Evolutionary conservation across 768 basidiomycete species (phyloP).

Genomic region (Naganishia onofrii): DNA sequence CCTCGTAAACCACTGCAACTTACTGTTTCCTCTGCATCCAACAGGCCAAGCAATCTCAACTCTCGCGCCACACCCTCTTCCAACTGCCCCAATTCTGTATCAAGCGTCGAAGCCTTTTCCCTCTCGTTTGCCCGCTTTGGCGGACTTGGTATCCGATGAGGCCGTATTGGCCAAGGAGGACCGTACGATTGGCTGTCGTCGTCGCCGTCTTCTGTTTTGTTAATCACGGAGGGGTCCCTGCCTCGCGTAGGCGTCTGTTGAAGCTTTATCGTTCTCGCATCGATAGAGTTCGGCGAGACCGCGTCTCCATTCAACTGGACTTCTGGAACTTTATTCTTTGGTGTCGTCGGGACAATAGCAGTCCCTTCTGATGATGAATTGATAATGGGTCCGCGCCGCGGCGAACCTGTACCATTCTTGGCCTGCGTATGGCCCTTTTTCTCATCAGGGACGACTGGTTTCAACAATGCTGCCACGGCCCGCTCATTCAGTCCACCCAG

Average conservation of each 20-base stretch:
- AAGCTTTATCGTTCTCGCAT: neutral
- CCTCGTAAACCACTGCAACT: neutral
- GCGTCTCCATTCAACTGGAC: constrained; percentile 5
- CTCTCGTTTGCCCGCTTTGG: constrained; percentile 12
- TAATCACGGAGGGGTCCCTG: neutral
- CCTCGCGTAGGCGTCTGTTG: constrained; percentile 5
- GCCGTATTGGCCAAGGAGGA: constrained; percentile 29
- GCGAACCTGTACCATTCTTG: constrained; percentile 2
- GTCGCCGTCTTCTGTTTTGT: neutral
- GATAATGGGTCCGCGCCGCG: neutral
- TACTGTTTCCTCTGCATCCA: constrained; percentile 61
- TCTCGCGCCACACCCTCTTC: constrained; percentile 55
- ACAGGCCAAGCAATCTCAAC: constrained; percentile 53
- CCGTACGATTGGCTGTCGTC: neutral
- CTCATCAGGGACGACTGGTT: neutral
- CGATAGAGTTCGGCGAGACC: neutral
- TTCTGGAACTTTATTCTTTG: constrained; percentile 26
- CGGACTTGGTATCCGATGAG: constrained; percentile 25
- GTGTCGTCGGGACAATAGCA: neutral
- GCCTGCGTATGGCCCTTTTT: neutral
- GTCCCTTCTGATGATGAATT: neutral
- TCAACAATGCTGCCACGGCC: constrained; percentile 44
- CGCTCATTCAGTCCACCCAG: constrained; percentile 87
- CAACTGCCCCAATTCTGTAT: constrained; percentile 57
- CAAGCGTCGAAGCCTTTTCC: constrained; percentile 58